A percentile compares a stretch with the other conserved stretches of the same genome.
Evolutionary conservation across 768 basidiomycete species (phyloP).

Genomic region (Russula abietina): DNA sequence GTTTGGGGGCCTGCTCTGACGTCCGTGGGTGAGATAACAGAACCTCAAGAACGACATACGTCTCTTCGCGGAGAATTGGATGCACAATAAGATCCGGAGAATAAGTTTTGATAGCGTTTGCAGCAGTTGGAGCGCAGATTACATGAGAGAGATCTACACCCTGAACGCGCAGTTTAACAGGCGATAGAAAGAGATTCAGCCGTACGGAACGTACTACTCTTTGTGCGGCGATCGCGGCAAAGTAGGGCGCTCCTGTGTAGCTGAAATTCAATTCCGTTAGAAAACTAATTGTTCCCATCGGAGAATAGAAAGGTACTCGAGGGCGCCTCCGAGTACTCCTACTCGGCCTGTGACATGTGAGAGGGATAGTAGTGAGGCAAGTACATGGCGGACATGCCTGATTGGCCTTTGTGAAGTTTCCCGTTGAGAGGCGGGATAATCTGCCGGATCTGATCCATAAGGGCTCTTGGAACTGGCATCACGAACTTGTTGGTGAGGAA

Average conservation of each 20-base stretch:
- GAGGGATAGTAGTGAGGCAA: neutral
- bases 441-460: conserved; percentile 67
- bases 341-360: conserved; percentile 57
- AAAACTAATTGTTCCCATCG: neutral
- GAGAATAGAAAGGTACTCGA: conserved; percentile 59
- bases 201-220: conserved; percentile 53
- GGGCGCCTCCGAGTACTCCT: conserved; percentile 88
- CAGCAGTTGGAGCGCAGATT: conserved; percentile 91
- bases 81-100: conserved; percentile 97
- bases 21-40: neutral
- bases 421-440: conserved; percentile 89
- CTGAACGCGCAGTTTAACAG: conserved; percentile 33
- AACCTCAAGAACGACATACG: conserved; percentile 39
- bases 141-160: conserved; percentile 96
- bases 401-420: conserved; percentile 91
- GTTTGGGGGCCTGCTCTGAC: conserved; percentile 39
- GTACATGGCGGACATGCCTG: conserved; percentile 44
- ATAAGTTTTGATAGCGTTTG: conserved; percentile 91
- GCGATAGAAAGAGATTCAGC: neutral
- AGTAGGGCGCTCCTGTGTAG: conserved; percentile 96
- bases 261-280: conserved; percentile 36
- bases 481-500: neutral
- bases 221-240: conserved; percentile 86
- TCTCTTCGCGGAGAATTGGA: conserved; percentile 71
- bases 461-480: conserved; percentile 57